Percentiles rank a stretch among this genome's conserved stretches.
phyloP scores from a whole-genome alignment of 2,329 filamentous ascomycete species.

The Thermochaetoides dissita region DNA sequence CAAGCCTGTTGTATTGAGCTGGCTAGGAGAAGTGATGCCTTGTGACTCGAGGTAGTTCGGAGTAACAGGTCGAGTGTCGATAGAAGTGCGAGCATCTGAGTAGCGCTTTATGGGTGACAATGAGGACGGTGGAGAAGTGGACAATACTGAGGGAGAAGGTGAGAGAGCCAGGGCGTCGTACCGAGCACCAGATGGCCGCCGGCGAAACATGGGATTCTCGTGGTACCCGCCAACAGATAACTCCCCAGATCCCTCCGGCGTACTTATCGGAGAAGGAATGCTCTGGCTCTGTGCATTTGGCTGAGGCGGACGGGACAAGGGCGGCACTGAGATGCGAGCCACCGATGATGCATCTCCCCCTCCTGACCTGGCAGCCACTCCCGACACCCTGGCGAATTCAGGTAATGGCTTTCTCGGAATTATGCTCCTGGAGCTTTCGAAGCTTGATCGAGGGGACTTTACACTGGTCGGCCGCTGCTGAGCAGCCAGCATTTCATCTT shows the following conservation, averaged over 20 bases:
- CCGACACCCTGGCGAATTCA: slow-evolving; percentile 14
- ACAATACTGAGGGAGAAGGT: too few species aligned
- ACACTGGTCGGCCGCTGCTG: slow-evolving; percentile 16
- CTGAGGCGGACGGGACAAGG: too few species aligned
- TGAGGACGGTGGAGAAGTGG: not conserved
- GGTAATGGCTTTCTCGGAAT: slow-evolving; percentile 42
- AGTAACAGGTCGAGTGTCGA: slow-evolving; percentile 4
- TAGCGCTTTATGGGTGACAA: not conserved
- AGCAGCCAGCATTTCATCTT: slow-evolving; percentile 31
- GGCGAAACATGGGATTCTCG: slow-evolving; percentile 10
- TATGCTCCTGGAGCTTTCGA: slow-evolving; percentile 26
- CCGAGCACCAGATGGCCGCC: slow-evolving; percentile 1
- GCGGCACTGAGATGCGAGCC: too few species aligned
- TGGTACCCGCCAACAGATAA: slow-evolving; percentile 6
- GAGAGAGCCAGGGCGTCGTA: not conserved
- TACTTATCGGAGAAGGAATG: not conserved
- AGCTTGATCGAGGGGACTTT: slow-evolving; percentile 27
- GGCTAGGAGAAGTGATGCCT: not conserved
- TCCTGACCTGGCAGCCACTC: too few species aligned
- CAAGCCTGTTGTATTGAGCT: too few species aligned
- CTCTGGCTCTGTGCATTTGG: not conserved
- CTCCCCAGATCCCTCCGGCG: not conserved
- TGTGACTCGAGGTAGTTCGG: slow-evolving; percentile 1
- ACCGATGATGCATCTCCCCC: too few species aligned
- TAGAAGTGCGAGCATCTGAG: too few species aligned